Evolutionary conservation across 306 rosid genomes (phyloP), one percentile per base, ranked within the genome.

Genomic region (Cicer chorassanicum): DNA sequence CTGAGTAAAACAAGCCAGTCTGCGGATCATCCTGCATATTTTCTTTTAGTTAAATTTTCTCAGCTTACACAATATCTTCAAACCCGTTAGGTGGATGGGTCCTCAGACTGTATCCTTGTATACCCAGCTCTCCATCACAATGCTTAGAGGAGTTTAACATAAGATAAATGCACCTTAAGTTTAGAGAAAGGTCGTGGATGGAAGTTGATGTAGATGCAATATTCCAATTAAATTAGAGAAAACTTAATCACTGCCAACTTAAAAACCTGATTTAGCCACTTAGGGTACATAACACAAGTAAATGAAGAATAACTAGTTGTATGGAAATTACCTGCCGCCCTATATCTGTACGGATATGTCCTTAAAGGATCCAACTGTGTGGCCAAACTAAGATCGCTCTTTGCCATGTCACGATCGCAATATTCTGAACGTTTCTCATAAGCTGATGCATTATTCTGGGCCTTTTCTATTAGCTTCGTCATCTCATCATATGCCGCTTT

Each of bases 401-500:
- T 90, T 74, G 98, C 98, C 96, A 90, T 90, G 82, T 90, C 91
- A 68, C 96, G 92, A 54, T 92, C 96, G 79, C 98, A 88, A 73
- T 92, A 92, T 82, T 92, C 96, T 57, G 98, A 92, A 40, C 96
- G 96, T 76, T 92, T 92, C 79, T 92, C 98, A 72, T 84, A 92
- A 73, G 98, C 96, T 39, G 98, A 92, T 74, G 98, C 96, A 73
- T 90, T 92, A 80, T 85, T 87, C 29, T 81, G 69, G 7, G 98
- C 98, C 78, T 87, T 92, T 81, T 85, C 98, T 81, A 92, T 90
- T 72, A 92, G 88, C 78, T 90, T 90, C 18, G 98, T 89, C 98
- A 92, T 92, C 85, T 92, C 98, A 82, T 90, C 98, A 82, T 92
- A 90, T 12, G 96, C 98, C 80, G 88, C 88, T 85, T 88, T 92